Percentiles rank a stretch among this genome's conserved stretches.
Conservation (phyloP, 768 basidiomycete genomes). For the Tulasnella sp. region DNA sequence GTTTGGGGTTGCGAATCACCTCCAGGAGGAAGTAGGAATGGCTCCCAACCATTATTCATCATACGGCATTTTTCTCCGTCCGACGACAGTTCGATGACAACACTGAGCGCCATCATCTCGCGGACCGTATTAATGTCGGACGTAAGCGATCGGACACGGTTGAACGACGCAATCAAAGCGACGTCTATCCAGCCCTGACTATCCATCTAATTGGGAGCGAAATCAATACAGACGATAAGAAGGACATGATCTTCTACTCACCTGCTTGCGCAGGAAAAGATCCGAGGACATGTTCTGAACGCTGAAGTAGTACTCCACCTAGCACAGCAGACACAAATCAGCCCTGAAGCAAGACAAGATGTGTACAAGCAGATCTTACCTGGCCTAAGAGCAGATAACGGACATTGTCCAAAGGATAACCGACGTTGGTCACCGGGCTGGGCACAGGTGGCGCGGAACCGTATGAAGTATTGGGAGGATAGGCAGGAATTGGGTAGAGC, state of each 20-base stretch:
- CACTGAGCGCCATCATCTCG: conserved; percentile 57
- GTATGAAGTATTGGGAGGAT: conserved; percentile 2
- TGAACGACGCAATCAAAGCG: conserved; percentile 71
- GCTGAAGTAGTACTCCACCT: conserved; percentile 88
- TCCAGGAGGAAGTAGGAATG: conserved; percentile 40
- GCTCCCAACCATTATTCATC: conserved; percentile 44
- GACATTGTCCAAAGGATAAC: conserved; percentile 39
- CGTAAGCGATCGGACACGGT: conserved; percentile 62
- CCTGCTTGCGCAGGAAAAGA: conserved; percentile 65
- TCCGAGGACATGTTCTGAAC: conserved; percentile 84
- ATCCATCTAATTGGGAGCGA: conserved; percentile 60
- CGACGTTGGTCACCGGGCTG: conserved; percentile 3
- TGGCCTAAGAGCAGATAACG: too few species aligned
- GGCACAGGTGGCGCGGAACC: conserved; percentile 8
- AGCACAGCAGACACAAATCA: too few species aligned
- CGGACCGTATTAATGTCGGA: conserved; percentile 41
- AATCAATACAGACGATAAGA: neutral
- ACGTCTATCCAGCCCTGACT: conserved; percentile 77
- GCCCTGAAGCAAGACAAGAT: too few species aligned
- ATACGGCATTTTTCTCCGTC: conserved; percentile 54
- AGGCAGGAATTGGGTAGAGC: neutral
- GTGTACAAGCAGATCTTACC: conserved; percentile 54
- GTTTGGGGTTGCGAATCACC: neutral
- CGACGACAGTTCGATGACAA: conserved; percentile 48
- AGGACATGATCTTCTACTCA: conserved; percentile 29